phyloP scores from a whole-genome alignment of 345 rosid species.

The Luvunga scandens region DNA sequence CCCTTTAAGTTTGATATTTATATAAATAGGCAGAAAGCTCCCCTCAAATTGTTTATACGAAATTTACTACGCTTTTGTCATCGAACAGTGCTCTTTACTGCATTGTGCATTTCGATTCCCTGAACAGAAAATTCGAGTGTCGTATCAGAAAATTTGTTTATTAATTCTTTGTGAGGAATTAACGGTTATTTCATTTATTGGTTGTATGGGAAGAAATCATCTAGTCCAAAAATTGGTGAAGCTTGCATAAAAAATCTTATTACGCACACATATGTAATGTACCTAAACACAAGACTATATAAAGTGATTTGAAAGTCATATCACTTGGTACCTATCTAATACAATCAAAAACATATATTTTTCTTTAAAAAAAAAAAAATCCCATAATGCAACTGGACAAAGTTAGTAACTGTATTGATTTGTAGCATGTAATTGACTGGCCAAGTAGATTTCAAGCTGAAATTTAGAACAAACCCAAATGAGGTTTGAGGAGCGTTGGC shows the following conservation, averaged over 20 bases:
- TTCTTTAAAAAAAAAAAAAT: no score
- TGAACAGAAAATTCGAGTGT: neutral
- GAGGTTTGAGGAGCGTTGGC: no score
- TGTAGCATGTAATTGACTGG: neutral
- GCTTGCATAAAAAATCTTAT: neutral
- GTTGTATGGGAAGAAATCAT: neutral
- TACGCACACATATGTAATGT: fast-evolving
- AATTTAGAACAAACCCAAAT: neutral
- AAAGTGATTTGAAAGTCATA: no score
- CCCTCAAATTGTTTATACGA: no score
- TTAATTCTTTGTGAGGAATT: neutral
- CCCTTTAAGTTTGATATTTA: no score
- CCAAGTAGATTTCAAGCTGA: neutral
- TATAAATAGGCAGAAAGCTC: no score
- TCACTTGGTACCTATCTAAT: no score
- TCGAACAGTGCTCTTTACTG: no score
- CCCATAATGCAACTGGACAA: no score
- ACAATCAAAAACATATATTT: no score
- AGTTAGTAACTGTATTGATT: neutral
- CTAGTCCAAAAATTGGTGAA: neutral
- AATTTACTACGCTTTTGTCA: no score
- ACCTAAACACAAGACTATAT: no score
- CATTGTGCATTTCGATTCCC: neutral
- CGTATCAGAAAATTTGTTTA: neutral
- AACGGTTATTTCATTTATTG: neutral